Evolutionary conservation across 805 yeast species (phyloP).

Genomic region (Candida rishiriensis): DNA sequence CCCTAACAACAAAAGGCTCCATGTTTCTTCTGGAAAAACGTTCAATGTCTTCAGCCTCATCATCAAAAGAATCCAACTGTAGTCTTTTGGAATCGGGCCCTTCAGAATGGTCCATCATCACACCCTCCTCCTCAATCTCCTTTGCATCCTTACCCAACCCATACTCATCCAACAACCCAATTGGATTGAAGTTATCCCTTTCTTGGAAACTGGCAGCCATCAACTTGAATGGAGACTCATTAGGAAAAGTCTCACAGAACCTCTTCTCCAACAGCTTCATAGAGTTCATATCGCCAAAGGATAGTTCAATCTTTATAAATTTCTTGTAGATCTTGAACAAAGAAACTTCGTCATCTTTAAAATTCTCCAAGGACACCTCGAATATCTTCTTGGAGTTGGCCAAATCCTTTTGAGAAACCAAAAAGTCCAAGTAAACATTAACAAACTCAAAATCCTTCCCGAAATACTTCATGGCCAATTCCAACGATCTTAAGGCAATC

Average conservation of each 20-base stretch:
- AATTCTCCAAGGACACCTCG: constrained; percentile 66
- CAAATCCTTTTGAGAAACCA: constrained; percentile 63
- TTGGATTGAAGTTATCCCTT: constrained; percentile 25
- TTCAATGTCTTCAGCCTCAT: constrained; percentile 18
- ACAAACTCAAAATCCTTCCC: constrained; percentile 56
- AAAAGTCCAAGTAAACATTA: constrained; percentile 64
- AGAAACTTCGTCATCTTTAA: constrained; percentile 36
- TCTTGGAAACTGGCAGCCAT: constrained; percentile 18
- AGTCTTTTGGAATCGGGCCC: constrained; percentile 17
- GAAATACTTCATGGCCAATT: constrained; percentile 61
- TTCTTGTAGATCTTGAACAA: constrained; percentile 47
- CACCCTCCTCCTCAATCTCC: constrained; percentile 3
- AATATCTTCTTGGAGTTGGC: constrained; percentile 74
- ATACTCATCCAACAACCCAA: constrained; percentile 31
- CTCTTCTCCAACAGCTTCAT: constrained; percentile 63
- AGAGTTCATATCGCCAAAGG: constrained; percentile 65
- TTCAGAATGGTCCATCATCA: constrained; percentile 3
- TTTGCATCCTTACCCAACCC: constrained; percentile 9
- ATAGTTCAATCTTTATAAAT: constrained; percentile 65
- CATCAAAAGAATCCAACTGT: constrained; percentile 8
- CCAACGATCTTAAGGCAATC: constrained; percentile 73
- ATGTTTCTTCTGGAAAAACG: constrained; percentile 12
- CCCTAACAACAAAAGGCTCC: constrained; percentile 30
- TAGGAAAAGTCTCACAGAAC: constrained; percentile 61
- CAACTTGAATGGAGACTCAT: constrained; percentile 36